These are phyloP conservation scores for Aureobasidium sp. DNA, from an alignment of 2,329 filamentous ascomycete species.

Conservation along the genomic window DNA sequence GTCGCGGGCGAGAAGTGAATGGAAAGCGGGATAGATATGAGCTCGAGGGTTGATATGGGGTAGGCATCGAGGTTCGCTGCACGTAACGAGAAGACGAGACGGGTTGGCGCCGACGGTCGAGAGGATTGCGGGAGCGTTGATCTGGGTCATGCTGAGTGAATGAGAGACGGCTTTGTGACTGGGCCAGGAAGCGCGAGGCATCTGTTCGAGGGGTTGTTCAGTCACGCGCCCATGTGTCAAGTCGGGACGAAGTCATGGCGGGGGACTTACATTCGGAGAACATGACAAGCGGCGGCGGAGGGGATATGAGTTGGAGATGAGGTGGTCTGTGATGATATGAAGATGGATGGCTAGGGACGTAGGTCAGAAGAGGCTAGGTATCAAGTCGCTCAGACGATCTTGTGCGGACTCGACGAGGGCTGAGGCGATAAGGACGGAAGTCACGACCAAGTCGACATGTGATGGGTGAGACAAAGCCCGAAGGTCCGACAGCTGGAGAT, in stretches of 20 bases:
- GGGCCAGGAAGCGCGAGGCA: conserved; percentile 91
- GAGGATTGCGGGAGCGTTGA: conserved; percentile 41
- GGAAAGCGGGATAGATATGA: conserved; percentile 70
- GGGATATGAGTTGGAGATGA: too few relatives aligned
- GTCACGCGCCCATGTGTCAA: conserved; percentile 35
- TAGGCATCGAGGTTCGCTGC: conserved; percentile 50
- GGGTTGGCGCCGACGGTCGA: conserved; percentile 40
- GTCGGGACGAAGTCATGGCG: conserved; percentile 26
- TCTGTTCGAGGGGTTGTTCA: conserved; percentile 51
- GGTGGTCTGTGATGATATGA: not conserved
- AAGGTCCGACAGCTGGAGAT: too few relatives aligned
- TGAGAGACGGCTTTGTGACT: conserved; percentile 87
- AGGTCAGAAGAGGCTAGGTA: not conserved
- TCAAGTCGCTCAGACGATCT: not conserved
- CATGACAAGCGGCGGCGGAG: conserved; percentile 44
- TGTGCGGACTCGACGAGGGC: not conserved
- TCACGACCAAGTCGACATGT: not conserved
- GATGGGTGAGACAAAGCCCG: not conserved
- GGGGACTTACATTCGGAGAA: conserved; percentile 77
- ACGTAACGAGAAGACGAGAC: conserved; percentile 42
- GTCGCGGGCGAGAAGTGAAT: conserved; percentile 68
- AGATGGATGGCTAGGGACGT: not conserved
- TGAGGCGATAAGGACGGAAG: not conserved
- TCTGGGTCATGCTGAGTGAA: conserved; percentile 47
- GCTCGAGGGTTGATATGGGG: conserved; percentile 67